phyloP scores from a whole-genome alignment of 2,329 filamentous ascomycete genomes.

The Pseudogymnoascus sp. region DNA sequence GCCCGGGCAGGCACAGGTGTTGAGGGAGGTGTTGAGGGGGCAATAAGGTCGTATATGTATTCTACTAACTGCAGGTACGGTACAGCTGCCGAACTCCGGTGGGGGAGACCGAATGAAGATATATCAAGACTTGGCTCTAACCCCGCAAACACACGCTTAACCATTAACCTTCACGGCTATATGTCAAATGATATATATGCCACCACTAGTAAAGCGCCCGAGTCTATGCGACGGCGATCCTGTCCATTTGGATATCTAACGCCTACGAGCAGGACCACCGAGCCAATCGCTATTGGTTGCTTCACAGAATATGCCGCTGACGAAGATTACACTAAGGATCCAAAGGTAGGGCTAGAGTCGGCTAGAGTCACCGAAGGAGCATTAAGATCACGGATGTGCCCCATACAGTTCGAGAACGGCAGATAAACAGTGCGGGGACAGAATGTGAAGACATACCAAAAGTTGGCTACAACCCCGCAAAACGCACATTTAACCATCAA shows the following conservation, averaged over 20 bases:
- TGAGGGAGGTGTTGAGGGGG: too few relatives aligned
- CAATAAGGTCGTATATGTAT: neutral
- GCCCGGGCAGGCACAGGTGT: too few relatives aligned
- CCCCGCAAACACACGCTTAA: neutral
- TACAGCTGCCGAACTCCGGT: neutral
- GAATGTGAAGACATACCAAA: too few relatives aligned
- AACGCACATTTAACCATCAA: neutral
- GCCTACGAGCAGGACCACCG: neutral
- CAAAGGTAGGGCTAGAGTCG: neutral
- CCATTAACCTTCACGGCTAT: neutral
- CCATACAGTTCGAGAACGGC: neutral
- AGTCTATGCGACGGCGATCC: neutral
- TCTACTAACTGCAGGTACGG: neutral
- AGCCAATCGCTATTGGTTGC: neutral
- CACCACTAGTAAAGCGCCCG: neutral
- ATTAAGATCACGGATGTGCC: neutral
- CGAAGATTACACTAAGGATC: neutral
- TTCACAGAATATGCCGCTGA: neutral
- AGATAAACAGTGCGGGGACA: neutral
- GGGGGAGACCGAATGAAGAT: neutral
- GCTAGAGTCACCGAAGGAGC: neutral
- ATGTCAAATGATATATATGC: neutral
- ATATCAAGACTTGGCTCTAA: neutral
- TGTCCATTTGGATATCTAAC: neutral
- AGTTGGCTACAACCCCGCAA: neutral